Evolutionary conservation across 1,284 basidiomycete species (phyloP).

Genomic region (Takashimella koratensis): DNA sequence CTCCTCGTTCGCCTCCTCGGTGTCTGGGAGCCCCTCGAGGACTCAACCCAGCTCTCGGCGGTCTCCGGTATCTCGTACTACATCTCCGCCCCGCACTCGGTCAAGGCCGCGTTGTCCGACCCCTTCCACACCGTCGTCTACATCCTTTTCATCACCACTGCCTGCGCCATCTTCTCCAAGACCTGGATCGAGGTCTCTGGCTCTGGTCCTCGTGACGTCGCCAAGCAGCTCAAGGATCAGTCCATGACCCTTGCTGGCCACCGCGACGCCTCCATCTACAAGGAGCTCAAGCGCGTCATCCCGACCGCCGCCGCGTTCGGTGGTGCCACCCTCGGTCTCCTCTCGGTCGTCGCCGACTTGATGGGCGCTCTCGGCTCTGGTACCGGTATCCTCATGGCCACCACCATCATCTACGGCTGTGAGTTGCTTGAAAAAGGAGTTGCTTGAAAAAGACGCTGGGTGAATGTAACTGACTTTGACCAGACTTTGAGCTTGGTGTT

Average conservation of each 20-base stretch:
- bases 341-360: conserved; percentile 93
- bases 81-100: conserved; percentile 91
- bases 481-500: conserved; percentile 54
- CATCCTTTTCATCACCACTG: conserved; percentile 86
- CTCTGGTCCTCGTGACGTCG: conserved; percentile 89
- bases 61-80: conserved; percentile 94
- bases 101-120: conserved; percentile 80
- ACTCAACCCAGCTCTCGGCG: conserved; percentile 86
- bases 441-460: conserved; percentile 7
- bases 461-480: conserved; percentile 7
- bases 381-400: conserved; percentile 96
- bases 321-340: conserved; percentile 87
- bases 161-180: conserved; percentile 97
- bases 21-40: conserved; percentile 95
- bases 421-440: conserved; percentile 41
- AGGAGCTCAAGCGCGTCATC: conserved; percentile 96
- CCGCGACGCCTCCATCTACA: conserved; percentile 96
- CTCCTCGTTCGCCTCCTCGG: conserved; percentile 86
- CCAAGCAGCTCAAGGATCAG: conserved; percentile 98
- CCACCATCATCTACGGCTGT: conserved; percentile 96
- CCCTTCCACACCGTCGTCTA: conserved; percentile 92
- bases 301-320: conserved; percentile 97
- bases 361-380: conserved; percentile 95
- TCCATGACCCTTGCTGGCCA: conserved; percentile 99
- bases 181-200: conserved; percentile 99